Evolutionary conservation across 73 alveolate species (phyloP).

Genomic region (Diophrys sp.): DNA sequence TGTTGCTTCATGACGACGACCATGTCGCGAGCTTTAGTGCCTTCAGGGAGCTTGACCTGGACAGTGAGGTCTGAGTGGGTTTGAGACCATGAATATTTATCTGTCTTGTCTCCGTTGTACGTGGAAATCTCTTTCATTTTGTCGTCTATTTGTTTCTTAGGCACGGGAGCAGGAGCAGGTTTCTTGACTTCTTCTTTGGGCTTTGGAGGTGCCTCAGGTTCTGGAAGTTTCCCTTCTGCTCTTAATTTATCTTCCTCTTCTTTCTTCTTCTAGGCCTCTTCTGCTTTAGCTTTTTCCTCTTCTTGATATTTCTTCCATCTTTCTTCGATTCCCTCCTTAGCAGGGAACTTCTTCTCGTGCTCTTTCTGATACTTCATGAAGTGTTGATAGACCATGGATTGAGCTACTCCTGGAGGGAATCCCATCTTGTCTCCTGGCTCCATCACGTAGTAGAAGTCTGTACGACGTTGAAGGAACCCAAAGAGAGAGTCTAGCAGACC

Average conservation of each 20-base stretch:
- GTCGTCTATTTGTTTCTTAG: slow-evolving; percentile 51
- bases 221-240: slow-evolving; percentile 28
- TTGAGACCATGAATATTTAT: slow-evolving; percentile 95
- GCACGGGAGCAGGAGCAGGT: slow-evolving; percentile 25
- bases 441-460: slow-evolving; percentile 96
- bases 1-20: slow-evolving; percentile 82
- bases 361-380: slow-evolving; percentile 91
- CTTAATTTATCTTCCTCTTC: slow-evolving; percentile 59
- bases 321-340: slow-evolving; percentile 71
- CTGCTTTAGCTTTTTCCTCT: slow-evolving; percentile 69
- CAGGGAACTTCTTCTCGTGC: slow-evolving; percentile 91
- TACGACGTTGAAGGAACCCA: slow-evolving; percentile 92
- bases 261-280: slow-evolving; percentile 62
- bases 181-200: slow-evolving; percentile 28
- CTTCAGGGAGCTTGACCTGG: slow-evolving; percentile 79
- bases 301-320: slow-evolving; percentile 76
- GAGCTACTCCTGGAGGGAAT: slow-evolving; percentile 95
- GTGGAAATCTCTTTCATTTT: slow-evolving; percentile 77
- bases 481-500: slow-evolving; percentile 85
- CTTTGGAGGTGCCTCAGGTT: slow-evolving; percentile 42
- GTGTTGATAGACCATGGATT: slow-evolving; percentile 61
- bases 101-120: slow-evolving; percentile 96
- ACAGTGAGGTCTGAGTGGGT: slow-evolving; percentile 90
- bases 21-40: slow-evolving; percentile 78
- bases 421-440: slow-evolving; percentile 99